Conservation (phyloP, 2,329 filamentous ascomycete genomes). For the Pseudogymnoascus sp. region DNA sequence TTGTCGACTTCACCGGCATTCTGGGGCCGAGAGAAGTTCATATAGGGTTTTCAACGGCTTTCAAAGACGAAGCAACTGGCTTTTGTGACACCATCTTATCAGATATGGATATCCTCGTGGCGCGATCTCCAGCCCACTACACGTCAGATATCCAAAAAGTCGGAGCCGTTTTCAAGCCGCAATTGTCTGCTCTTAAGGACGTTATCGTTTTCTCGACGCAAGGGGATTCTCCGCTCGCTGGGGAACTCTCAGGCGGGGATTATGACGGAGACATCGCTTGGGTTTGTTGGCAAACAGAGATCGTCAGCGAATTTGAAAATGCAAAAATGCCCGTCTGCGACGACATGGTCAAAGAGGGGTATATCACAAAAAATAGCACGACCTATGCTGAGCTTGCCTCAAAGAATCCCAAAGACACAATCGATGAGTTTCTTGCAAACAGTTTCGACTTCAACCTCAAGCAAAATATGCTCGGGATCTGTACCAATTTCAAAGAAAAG, state of each 20-base stretch:
- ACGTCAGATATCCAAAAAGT: constrained; percentile 67
- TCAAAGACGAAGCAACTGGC: constrained; percentile 44
- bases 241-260: constrained; percentile 68
- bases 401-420: constrained; percentile 7
- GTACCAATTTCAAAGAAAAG: constrained; percentile 56
- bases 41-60: constrained; percentile 56
- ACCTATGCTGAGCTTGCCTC: constrained; percentile 27
- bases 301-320: constrained; percentile 61
- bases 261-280: constrained; percentile 76
- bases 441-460: constrained; percentile 52
- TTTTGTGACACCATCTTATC: constrained; percentile 48
- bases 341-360: constrained; percentile 40
- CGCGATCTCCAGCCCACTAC: constrained; percentile 61
- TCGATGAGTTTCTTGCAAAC: constrained; percentile 39
- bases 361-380: constrained; percentile 41
- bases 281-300: constrained; percentile 62
- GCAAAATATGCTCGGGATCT: constrained; percentile 51
- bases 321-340: constrained; percentile 39
- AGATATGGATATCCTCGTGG: constrained; percentile 55
- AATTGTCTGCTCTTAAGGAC: constrained; percentile 63
- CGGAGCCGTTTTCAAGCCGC: constrained; percentile 46
- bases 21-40: constrained; percentile 60
- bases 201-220: constrained; percentile 68
- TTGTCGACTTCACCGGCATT: constrained; percentile 56
- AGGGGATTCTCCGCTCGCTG: constrained; percentile 55